Base-by-base conservation (phyloP, 139 green algal species). In the Ettlia oleoabundans region DNA sequence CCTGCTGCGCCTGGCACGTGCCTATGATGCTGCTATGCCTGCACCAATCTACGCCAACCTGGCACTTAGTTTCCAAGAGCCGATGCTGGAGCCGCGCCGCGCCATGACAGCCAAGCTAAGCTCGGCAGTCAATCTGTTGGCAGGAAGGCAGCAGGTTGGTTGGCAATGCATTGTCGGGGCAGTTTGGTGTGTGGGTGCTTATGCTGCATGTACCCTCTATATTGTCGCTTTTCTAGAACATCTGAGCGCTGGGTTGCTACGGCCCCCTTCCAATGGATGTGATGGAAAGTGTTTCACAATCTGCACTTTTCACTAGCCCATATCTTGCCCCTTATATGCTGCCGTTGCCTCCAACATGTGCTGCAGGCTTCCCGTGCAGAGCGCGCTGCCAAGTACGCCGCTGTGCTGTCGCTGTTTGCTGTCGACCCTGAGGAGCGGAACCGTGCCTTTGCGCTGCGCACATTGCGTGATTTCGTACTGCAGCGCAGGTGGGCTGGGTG, bases 61-160 rank as follows among this genome's bases (percentile, higher is more conserved):
- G 77, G 86, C 86, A 15, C 87, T 95, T 35, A 82, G 78, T 7
- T 90, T 91, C 77, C 84, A 90, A 90, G 93, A 97, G 80, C 84
- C 85, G 1, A 40, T 82, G 21, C 38, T 82, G 41, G 88, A 91
- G 24, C 90, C 95, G 40, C 89, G 94, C 30, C 58, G 77, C 3
- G 43, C 37, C 24, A 89, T 94, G 78, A 83, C 80, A 0, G 19
- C 37, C 40, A 90, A 94, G 80, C 82, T 96, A 55, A 42, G 66
- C 1, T 64, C 70, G 10, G 82, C 64, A 1, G 68, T 92, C 32
- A 35, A 8, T 24, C 52, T 52, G 70, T 42, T 77, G n/a, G 35
- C 42, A 15, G 32, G 64, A 18, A 41, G 32, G 64, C 18, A 33
- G 2, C 3, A 41, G 64, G 64, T 47, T 32, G 64, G 33, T 43